Percentiles rank a stretch among this genome's conserved stretches.
Evolutionary conservation across 2,329 filamentous ascomycete species (phyloP).

Genomic region (Phaeosphaeria sp.): DNA sequence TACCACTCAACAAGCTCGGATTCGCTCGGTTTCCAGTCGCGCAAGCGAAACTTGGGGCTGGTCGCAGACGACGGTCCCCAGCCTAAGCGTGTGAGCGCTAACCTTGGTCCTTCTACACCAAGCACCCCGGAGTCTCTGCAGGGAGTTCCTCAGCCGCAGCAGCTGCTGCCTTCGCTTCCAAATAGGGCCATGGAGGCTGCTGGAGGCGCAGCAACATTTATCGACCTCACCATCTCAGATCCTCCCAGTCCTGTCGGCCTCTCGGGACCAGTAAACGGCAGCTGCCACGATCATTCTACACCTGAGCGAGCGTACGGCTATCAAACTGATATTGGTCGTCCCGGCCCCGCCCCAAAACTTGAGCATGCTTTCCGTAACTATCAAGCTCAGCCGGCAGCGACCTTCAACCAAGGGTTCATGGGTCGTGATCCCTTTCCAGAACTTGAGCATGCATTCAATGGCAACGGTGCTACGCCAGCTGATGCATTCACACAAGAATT

Average conservation of each 20-base stretch:
- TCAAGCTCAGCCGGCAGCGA: constrained; percentile 8
- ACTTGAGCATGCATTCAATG: constrained; percentile 5
- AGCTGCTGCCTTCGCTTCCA: constrained; percentile 6
- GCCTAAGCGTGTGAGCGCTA: constrained; percentile 32
- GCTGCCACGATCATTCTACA: neutral
- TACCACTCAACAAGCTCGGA: neutral
- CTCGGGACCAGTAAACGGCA: constrained; percentile 7
- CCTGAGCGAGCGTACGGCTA: constrained; percentile 9
- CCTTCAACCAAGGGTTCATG: constrained; percentile 26
- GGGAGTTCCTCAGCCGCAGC: neutral
- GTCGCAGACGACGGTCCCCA: constrained; percentile 22
- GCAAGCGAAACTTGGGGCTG: constrained; percentile 28
- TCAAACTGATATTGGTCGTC: neutral
- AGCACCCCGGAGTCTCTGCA: constrained; percentile 23
- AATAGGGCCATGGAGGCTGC: constrained; percentile 4
- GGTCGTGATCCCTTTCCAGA: constrained; percentile 17
- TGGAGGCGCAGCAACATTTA: neutral
- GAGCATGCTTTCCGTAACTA: constrained; percentile 6
- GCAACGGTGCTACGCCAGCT: constrained; percentile 8
- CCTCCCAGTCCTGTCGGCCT: constrained; percentile 13
- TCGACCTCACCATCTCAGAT: constrained; percentile 22
- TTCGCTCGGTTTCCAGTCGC: neutral
- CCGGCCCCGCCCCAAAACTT: constrained; percentile 14
- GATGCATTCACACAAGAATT: constrained; percentile 12
- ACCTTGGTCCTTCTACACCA: constrained; percentile 30